Evolutionary conservation across 106 monocot genomes (phyloP), one percentile per base, ranked within the genome.

Genomic region (Platanthera zijinensis): DNA sequence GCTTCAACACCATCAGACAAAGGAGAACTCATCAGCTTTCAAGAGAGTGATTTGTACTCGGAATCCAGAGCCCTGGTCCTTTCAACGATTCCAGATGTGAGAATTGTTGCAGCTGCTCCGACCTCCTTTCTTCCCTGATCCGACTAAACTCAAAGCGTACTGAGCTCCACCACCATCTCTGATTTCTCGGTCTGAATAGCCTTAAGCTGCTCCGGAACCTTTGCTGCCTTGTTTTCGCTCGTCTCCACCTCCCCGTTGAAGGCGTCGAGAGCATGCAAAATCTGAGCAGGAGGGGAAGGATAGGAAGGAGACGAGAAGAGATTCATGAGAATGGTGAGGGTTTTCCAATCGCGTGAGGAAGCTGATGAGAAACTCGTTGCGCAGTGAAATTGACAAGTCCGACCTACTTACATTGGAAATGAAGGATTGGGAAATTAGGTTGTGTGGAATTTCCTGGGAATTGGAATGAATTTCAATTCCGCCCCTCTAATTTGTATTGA

Each of bases 121-220:
- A 94, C 99, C 3, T 94, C 99, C 81, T 99, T 99, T 67, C 99
- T 87, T 94, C 94, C 94, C 64, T 99, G 99, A 32, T 99, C 92
- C 1, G 90, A 88, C 61, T 99, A 94, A 51, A 92, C 83, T 74
- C 89, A 86, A 15, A 99, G 77, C 77, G 87, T 85, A 57, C 85
- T 86, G 73, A 94, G 59, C 30, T 99, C 99, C 0, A 83, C 70
- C 73, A 88, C 92, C 88, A 88, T 90, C 50, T 92, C 94, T 12
- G 83, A 82, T 10, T 87, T 83, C 51, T 71, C 64, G 2, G 79
- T 77, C 74, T 90, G 80, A n/a, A 86, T 84, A 25, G 87, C 82
- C 28, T 90, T 84, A 51, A 96, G 84, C 77, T 96, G 87, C 73
- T 93, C 93, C 0, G 80, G 48, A 56, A 83, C 83, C 67, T 73